phyloP scores from a whole-genome alignment of 2,329 filamentous ascomycete species.

The Aureobasidium uvarum region DNA sequence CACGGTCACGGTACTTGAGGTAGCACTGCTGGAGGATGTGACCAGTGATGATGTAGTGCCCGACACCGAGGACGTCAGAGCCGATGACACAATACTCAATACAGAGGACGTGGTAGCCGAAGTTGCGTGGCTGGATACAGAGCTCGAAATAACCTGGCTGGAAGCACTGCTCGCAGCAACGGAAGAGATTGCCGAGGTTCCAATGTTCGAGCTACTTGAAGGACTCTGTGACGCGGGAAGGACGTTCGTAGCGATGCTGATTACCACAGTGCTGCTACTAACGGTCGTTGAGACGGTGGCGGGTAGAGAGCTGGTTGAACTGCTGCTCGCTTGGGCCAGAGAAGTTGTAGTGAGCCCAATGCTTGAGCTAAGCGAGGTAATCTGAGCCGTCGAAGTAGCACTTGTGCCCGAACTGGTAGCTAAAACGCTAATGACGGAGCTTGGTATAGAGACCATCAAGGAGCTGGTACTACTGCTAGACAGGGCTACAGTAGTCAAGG shows the following conservation, averaged over 20 bases:
- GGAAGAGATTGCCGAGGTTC: not conserved
- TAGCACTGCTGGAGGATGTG: not conserved
- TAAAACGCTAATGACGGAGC: not conserved
- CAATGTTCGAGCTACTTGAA: not conserved
- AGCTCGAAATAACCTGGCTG: not conserved
- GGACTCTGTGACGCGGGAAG: not conserved
- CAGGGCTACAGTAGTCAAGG: not conserved
- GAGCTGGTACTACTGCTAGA: not conserved
- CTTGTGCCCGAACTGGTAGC: not conserved
- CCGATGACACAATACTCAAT: not conserved
- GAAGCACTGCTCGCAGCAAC: not conserved
- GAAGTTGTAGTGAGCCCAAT: not conserved
- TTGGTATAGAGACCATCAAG: not conserved
- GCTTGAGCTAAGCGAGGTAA: not conserved
- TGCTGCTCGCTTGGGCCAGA: not conserved
- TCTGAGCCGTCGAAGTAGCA: not conserved
- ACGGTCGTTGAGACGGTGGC: not conserved
- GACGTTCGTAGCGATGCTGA: not conserved
- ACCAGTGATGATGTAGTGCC: not conserved
- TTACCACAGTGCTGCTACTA: not conserved
- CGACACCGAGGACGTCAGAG: not conserved
- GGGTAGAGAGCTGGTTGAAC: not conserved
- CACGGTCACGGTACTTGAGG: not conserved
- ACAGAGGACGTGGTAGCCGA: not conserved
- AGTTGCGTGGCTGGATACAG: not conserved